Conservation (phyloP, 345 rosid genomes). For the Reutealis trisperma region DNA sequence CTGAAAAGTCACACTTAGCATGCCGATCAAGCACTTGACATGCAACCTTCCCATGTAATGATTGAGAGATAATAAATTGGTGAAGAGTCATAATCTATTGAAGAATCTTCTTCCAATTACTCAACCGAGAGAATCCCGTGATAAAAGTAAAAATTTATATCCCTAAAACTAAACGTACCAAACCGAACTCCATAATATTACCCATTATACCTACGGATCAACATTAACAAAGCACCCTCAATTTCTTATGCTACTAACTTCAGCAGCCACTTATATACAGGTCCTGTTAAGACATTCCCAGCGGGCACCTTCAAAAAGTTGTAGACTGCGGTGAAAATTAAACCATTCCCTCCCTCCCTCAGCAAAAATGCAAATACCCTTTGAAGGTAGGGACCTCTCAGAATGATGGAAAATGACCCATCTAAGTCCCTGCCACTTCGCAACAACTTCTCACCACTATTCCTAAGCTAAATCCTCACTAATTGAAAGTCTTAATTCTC, state of each 20-base stretch:
- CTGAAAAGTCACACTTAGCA: background rate
- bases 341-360: background rate
- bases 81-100: background rate
- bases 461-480: background rate
- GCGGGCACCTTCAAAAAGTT: background rate
- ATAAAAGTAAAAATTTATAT: background rate
- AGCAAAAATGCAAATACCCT: background rate
- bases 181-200: too few species aligned
- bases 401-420: background rate
- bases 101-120: background rate
- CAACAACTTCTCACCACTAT: conserved; percentile 3
- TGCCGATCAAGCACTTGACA: background rate
- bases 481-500: background rate
- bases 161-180: background rate
- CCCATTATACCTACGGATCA: background rate
- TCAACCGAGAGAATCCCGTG: background rate
- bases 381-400: background rate
- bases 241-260: background rate
- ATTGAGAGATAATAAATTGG: background rate
- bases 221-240: background rate
- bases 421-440: background rate
- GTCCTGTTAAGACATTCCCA: background rate
- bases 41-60: background rate
- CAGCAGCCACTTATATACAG: background rate
- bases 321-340: background rate